Conservation (phyloP, 2,329 filamentous ascomycete genomes). For the Camptophora hylomeconis region DNA sequence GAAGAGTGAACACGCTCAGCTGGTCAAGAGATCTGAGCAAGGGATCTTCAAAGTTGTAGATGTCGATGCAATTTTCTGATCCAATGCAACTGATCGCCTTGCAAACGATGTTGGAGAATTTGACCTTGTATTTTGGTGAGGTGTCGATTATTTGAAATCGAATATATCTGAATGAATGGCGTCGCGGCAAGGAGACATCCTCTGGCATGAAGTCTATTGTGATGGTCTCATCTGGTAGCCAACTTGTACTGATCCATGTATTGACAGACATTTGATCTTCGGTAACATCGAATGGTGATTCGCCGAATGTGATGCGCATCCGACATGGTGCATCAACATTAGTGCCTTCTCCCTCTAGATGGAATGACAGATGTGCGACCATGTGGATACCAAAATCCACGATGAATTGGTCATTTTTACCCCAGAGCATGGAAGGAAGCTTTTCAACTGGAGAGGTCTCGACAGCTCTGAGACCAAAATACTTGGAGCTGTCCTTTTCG, state of each 20-base stretch:
- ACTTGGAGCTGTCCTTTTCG: background rate
- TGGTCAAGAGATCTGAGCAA: constrained; percentile 20
- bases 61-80: constrained; percentile 13
- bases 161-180: constrained; percentile 24
- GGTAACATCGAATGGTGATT: constrained; percentile 26
- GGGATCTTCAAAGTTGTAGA: constrained; percentile 9
- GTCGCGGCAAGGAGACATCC: constrained; percentile 19
- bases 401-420: constrained; percentile 20
- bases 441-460: constrained; percentile 12
- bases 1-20: constrained; percentile 21
- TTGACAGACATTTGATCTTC: constrained; percentile 22
- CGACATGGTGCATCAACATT: constrained; percentile 26
- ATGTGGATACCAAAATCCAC: constrained; percentile 24
- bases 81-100: constrained; percentile 20
- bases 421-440: constrained; percentile 14
- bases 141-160: constrained; percentile 24
- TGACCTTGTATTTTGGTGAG: constrained; percentile 23
- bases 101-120: constrained; percentile 19
- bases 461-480: background rate
- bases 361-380: constrained; percentile 22
- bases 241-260: constrained; percentile 27
- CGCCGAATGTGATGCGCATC: constrained; percentile 25
- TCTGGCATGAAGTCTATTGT: constrained; percentile 24
- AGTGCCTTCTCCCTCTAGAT: constrained; percentile 18
- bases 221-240: constrained; percentile 26